Evolutionary conservation across 1,139 yeast species (phyloP).

Genomic region (Protomyces lactucae-debilis): DNA sequence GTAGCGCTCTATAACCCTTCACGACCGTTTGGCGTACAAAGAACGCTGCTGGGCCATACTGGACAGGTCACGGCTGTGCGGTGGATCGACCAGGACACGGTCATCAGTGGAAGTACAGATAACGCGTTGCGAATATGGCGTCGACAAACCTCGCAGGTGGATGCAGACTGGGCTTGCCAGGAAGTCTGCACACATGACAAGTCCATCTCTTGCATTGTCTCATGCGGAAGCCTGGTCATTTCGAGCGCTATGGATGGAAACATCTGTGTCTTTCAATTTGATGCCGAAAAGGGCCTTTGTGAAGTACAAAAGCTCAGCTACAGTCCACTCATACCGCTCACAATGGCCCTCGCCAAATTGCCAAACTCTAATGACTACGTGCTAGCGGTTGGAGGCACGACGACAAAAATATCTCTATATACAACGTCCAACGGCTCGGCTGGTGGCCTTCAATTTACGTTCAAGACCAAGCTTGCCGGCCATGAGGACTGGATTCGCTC

Average conservation of each 20-base stretch:
- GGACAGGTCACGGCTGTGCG: slow-evolving; percentile 38
- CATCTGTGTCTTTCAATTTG: slow-evolving; percentile 49
- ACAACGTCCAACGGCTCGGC: slow-evolving; percentile 41
- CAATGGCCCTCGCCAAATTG: slow-evolving; percentile 52
- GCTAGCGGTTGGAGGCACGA: slow-evolving; percentile 77
- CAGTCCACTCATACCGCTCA: slow-evolving; percentile 54
- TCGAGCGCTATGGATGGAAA: slow-evolving; percentile 67
- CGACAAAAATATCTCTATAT: slow-evolving; percentile 53
- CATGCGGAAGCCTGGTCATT: slow-evolving; percentile 43
- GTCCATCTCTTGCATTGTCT: slow-evolving; percentile 52
- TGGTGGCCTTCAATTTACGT: slow-evolving; percentile 37
- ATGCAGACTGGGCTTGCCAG: slow-evolving; percentile 32
- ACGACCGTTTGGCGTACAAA: slow-evolving; percentile 31
- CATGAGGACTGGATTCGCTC: slow-evolving; percentile 94
- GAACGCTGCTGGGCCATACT: slow-evolving; percentile 38
- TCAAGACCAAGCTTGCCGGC: slow-evolving; percentile 61
- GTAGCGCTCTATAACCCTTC: slow-evolving; percentile 25
- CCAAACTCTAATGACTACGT: slow-evolving; percentile 39
- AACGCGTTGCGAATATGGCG: slow-evolving; percentile 59
- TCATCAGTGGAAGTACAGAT: slow-evolving; percentile 68
- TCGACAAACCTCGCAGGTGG: background rate
- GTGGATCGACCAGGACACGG: slow-evolving; percentile 40
- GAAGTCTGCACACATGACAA: slow-evolving; percentile 44
- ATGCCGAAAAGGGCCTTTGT: background rate
- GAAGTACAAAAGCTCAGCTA: slow-evolving; percentile 32